A percentile compares a stretch with the other conserved stretches of the same genome.
Conservation (phyloP, 2,329 filamentous ascomycete genomes). For the Chrysoporthe austroafricana region DNA sequence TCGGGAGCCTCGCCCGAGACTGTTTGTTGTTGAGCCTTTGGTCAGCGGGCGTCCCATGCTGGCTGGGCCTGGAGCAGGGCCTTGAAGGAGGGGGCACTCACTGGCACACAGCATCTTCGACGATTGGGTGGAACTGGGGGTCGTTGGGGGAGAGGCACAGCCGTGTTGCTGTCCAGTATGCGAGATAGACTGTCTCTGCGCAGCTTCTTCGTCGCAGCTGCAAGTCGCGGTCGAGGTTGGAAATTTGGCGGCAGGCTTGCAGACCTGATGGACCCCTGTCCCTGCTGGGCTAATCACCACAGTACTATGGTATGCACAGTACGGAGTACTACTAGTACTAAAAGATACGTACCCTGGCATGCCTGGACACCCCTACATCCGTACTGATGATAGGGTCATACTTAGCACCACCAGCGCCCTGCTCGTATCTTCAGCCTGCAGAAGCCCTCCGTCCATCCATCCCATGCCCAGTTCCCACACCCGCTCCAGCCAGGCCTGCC, state of each 20-base stretch:
- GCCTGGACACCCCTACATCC: too few relatives aligned
- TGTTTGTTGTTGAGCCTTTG: slow-evolving; percentile 41
- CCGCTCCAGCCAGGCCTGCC: background rate
- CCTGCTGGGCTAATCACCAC: background rate
- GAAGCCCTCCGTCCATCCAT: background rate
- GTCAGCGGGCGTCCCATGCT: slow-evolving; percentile 13
- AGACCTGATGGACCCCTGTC: slow-evolving; percentile 8
- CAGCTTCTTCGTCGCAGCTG: slow-evolving; percentile 1
- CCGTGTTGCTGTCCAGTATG: background rate
- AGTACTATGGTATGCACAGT: background rate
- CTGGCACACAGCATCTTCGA: slow-evolving; percentile 29
- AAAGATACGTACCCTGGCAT: too few relatives aligned
- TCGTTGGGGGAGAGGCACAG: background rate
- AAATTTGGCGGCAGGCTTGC: slow-evolving; percentile 14
- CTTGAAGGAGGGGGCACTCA: slow-evolving; percentile 10
- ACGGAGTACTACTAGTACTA: background rate
- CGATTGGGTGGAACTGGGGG: too few relatives aligned
- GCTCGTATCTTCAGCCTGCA: background rate
- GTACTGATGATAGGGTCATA: too few relatives aligned
- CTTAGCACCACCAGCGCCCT: background rate
- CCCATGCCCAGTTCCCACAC: background rate
- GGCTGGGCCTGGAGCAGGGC: background rate
- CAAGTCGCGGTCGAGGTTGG: slow-evolving; percentile 2
- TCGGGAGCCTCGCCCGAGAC: slow-evolving; percentile 97
- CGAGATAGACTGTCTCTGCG: background rate